Evolutionary conservation across 176 grass and related monocot genomes (phyloP), one percentile per base, ranked within the genome.

Genomic region (Aegilops umbellulata): DNA sequence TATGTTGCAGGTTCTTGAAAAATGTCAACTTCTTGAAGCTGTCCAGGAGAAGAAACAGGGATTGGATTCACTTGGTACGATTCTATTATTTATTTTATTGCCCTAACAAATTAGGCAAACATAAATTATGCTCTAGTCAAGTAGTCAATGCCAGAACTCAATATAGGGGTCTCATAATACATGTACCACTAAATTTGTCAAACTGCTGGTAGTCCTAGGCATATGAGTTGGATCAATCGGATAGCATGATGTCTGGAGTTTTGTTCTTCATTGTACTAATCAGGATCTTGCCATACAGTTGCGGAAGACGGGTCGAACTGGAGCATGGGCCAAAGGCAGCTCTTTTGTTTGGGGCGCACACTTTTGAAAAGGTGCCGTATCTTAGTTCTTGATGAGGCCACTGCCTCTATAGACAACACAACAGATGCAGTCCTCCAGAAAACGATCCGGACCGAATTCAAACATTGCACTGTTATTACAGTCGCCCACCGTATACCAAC

Each of bases 271-370:
- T 42, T n/a, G 10, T 24, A 29, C 41, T 74, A 29, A 94, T 63
- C 96, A 98, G 66, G 86, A 95, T 84, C 77, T 78, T 80, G 86
- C 51, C 11, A 39, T 60, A 19, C 16, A 99, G 97, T 95, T 78
- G 82, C 87, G 5, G 94, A 99, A 90, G 94, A 94, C 22, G 97
- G 97, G 4, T 99, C 92, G 1, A 99, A 99, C 41, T 99, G 97
- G 97, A 99, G 97, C 90, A 99, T 99, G 97, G 97, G 97, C 13
- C 94, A 99, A 90, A 91, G 97, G 58, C 97, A 99, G 29, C 78
- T 98, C 47, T 96, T 98, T 23, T 98, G 94, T 76, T 85, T 98
- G 42, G 97, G 97, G 0, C 93, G 97, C 26, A 85, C 90, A 64
- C 92, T 98, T 80, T 42, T 96, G 65, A 95, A 92, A 78, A 89